These are phyloP conservation scores for Geotrichum citri-aurantii DNA, from an alignment of 1,139 yeast species.

Conservation along the genomic window DNA sequence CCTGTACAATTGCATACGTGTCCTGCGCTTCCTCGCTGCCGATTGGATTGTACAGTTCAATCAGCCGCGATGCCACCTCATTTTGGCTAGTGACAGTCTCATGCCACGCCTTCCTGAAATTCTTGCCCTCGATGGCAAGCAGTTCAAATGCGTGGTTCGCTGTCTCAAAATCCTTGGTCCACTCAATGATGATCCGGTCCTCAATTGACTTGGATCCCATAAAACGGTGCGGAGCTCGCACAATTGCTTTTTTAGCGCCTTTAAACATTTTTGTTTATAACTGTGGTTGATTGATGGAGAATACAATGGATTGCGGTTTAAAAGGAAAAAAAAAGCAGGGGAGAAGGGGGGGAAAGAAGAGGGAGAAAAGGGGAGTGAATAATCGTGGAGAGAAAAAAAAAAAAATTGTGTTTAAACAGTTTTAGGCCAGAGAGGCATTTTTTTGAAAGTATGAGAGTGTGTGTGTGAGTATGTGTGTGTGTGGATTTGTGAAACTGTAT, in stretches of 20 bases:
- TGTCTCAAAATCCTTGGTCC: conserved; percentile 44
- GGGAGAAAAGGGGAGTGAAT: too few relatives aligned
- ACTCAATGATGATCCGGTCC: conserved; percentile 46
- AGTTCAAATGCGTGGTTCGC: conserved; percentile 44
- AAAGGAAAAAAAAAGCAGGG: neutral
- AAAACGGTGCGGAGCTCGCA: conserved; percentile 37
- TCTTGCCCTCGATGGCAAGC: conserved; percentile 37
- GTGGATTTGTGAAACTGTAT: too few relatives aligned
- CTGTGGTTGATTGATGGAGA: conserved; percentile 15
- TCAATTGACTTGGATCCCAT: conserved; percentile 38
- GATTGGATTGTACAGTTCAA: conserved; percentile 35
- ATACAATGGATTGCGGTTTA: neutral
- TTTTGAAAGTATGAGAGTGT: neutral
- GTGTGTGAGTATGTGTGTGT: too few relatives aligned
- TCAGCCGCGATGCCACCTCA: conserved; percentile 35
- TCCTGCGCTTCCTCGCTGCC: conserved; percentile 36
- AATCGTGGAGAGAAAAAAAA: neutral
- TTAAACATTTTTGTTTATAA: conserved; percentile 26
- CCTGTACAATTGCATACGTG: conserved; percentile 36
- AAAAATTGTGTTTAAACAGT: neutral
- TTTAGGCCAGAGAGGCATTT: neutral
- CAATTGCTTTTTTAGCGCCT: conserved; percentile 38
- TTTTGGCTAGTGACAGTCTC: conserved; percentile 29
- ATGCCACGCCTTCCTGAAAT: conserved; percentile 40
- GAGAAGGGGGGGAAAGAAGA: neutral